Evolutionary conservation across 2,329 filamentous ascomycete genomes (phyloP), one percentile per base, ranked within the genome.

Genomic region (Chaetomium globosum): DNA sequence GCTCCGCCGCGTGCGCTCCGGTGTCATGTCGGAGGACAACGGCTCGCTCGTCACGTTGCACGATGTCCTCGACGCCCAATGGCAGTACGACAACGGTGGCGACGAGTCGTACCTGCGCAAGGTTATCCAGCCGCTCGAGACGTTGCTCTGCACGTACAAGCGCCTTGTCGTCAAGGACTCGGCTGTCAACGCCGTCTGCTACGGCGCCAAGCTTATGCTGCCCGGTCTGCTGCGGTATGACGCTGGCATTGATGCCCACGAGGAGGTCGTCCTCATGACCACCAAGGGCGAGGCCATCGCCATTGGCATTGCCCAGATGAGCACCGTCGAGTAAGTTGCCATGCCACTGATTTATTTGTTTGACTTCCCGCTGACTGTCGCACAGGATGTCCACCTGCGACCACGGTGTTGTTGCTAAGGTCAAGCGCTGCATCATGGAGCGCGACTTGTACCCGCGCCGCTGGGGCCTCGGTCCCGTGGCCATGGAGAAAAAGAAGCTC

Each of bases 361-460:
- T 2, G 59, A n/a, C 46, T 4, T 12, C 31, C 26, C n/a, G 21
- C 49, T 66, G 39, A 68, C 66, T 3, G 12, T n/a, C 26, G 10
- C 36, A 59, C 52, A 72, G 69, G 65, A 91, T 99, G 80, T 92
- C 92, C 33, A 94, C 93, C 39, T 98, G 95, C 80, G 93, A 98
- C 77, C 95, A 99, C 80, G 95, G 95, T 73, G 93, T 97, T 65
- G 94, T 98, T 66, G 95, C 95, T 73, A 98, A 97, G 85, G 92
- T 99, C 77, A 99, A 99, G 89, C 90, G 95, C 74, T 97, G 93
- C 80, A 99, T 99, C 80, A 99, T 99, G 95, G 95, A 99, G 85
- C 91, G 95, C 74, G 95, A 98, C 77, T 85, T 98, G 66, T 99
- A 99, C 85, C 95, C 95, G 69, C 87, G 93, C 78, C 85, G 94